A percentile compares a stretch with the other conserved stretches of the same genome.
Conservation (phyloP, 352 stramenopile species). For the Phytophthora agathidicida region DNA sequence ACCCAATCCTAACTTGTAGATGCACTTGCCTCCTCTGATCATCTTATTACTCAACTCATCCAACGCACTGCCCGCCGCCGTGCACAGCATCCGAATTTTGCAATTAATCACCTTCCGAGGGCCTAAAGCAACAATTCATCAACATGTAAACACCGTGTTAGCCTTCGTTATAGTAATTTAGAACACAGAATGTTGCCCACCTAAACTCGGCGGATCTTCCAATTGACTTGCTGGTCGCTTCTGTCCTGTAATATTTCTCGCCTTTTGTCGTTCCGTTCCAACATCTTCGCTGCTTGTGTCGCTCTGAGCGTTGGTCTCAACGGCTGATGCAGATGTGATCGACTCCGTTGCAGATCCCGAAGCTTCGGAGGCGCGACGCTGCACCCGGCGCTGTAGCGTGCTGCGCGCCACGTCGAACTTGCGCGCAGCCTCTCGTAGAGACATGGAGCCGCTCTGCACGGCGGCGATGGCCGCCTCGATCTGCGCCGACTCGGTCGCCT, state of each 20-base stretch:
- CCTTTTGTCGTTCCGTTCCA: background rate
- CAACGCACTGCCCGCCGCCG: conserved; percentile 74
- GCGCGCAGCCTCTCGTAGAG: conserved; percentile 74
- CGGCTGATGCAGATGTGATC: background rate
- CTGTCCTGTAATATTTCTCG: conserved; percentile 21
- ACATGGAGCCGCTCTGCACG: conserved; percentile 61
- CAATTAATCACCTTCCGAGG: conserved; percentile 86
- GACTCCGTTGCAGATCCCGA: conserved; percentile 10
- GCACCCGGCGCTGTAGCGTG: conserved; percentile 78
- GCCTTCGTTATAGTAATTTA: background rate
- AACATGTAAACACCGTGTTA: background rate
- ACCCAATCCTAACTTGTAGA: conserved; percentile 87
- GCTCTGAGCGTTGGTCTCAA: conserved; percentile 21
- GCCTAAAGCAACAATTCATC: conserved; percentile 35
- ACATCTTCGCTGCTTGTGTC: conserved; percentile 25
- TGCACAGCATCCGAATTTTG: conserved; percentile 88
- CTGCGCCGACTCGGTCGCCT: conserved; percentile 10
- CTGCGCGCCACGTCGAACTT: conserved; percentile 73
- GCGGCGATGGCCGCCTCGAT: conserved; percentile 70
- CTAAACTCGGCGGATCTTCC: conserved; percentile 32
- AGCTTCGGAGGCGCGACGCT: conserved; percentile 14
- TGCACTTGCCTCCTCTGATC: conserved; percentile 75
- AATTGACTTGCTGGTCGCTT: conserved; percentile 62
- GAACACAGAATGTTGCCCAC: conserved; percentile 4
- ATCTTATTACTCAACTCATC: conserved; percentile 89